A percentile compares a stretch with the other conserved stretches of the same genome.
phyloP scores from a whole-genome alignment of 148 eudicot species.

The Chenopodium album region DNA sequence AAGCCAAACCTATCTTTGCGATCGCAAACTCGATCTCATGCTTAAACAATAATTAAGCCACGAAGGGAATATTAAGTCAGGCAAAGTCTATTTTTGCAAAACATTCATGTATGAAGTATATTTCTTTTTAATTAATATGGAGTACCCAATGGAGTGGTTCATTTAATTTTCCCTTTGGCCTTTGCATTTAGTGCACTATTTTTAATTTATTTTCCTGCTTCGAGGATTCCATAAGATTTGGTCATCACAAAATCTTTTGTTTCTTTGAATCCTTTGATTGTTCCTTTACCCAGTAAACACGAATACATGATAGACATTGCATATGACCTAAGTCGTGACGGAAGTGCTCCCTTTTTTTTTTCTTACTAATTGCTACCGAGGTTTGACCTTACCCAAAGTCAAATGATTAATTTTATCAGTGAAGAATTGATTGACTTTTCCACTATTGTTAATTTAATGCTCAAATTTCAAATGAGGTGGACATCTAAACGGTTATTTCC shows the following conservation, averaged over 20 bases:
- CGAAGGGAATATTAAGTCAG: too few species aligned
- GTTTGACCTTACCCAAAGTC: background rate
- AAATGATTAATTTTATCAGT: background rate
- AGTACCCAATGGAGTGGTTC: background rate
- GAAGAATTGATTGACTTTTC: background rate
- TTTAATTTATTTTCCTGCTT: too few species aligned
- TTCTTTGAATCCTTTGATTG: too few species aligned
- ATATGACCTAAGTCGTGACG: constrained; percentile 22
- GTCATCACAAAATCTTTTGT: background rate
- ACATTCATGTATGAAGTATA: too few species aligned
- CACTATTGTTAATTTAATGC: background rate
- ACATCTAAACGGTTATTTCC: background rate
- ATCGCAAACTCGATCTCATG: too few species aligned
- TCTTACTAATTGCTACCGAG: background rate
- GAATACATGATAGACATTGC: background rate
- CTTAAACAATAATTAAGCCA: too few species aligned
- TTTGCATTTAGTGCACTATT: background rate
- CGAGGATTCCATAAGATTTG: background rate
- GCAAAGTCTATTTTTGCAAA: too few species aligned
- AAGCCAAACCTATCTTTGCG: too few species aligned
- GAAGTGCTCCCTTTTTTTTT: background rate
- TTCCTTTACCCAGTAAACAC: background rate
- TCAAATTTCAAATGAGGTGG: background rate
- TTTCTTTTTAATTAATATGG: too few species aligned
- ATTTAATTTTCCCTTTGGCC: background rate